Conservation (phyloP, 495 filamentous ascomycete genomes). For the Extremus antarcticus region DNA sequence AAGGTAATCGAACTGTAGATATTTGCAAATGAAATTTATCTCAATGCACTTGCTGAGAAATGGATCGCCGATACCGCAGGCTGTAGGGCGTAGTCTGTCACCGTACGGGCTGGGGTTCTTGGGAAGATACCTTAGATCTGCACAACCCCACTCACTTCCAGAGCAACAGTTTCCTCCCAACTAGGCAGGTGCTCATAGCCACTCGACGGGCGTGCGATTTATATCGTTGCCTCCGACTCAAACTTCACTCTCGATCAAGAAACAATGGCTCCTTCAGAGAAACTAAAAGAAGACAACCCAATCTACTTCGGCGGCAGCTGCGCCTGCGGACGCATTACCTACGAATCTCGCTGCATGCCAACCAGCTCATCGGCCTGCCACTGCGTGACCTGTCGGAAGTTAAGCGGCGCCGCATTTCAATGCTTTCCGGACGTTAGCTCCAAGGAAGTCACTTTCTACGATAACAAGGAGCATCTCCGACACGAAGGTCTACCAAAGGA, state of each 20-base stretch:
- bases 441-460: slow-evolving; percentile 6
- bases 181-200: not conserved
- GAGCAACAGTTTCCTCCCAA: not conserved
- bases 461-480: slow-evolving; percentile 9
- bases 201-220: no score
- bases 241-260: not conserved
- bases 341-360: not conserved
- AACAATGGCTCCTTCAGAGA: not conserved
- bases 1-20: no score
- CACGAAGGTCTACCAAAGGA: slow-evolving; percentile 11
- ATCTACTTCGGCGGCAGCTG: slow-evolving; percentile 6
- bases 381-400: slow-evolving; percentile 7
- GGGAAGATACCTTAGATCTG: no score
- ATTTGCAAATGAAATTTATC: no score
- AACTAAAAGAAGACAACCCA: not conserved
- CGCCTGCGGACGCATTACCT: slow-evolving; percentile 11
- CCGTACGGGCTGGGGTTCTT: no score
- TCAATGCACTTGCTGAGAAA: no score
- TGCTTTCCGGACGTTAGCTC: not conserved
- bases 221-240: no score
- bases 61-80: no score
- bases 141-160: not conserved
- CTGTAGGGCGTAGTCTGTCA: no score
- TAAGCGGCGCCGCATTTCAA: slow-evolving; percentile 6
- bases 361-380: not conserved